These are phyloP conservation scores for Pseudoturritis turrita DNA, from an alignment of 345 rosid species.

Conservation along the genomic window DNA sequence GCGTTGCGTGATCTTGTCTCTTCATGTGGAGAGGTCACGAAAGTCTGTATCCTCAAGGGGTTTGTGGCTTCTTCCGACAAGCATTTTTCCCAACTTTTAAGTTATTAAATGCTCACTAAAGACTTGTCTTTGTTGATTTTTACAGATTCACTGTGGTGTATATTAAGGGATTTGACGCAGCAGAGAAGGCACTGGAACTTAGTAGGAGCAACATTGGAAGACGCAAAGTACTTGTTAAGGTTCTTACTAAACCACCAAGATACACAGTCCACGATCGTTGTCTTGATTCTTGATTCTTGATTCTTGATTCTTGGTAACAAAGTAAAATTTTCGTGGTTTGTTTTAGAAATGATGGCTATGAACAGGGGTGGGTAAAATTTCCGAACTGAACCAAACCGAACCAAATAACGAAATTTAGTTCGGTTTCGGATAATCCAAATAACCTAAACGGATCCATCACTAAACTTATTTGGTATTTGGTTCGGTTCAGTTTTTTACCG, in stretches of 20 bases:
- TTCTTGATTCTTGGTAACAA: neutral
- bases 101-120: neutral
- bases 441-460: too few species aligned
- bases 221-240: neutral
- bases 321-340: neutral
- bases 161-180: neutral
- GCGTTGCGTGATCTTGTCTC: neutral
- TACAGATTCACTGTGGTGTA: neutral
- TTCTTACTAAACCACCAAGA: neutral
- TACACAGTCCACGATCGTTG: neutral
- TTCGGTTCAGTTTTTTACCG: too few species aligned
- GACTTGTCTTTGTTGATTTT: neutral
- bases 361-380: too few species aligned
- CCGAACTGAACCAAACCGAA: too few species aligned
- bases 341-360: neutral
- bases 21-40: neutral
- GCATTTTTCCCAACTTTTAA: neutral
- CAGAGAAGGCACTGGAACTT: neutral
- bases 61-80: neutral
- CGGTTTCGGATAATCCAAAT: too few species aligned
- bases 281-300: neutral
- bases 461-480: too few species aligned
- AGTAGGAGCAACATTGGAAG: neutral
- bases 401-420: too few species aligned
- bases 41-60: rapidly evolving